Evolutionary conservation across 2,329 filamentous ascomycete species (phyloP), one percentile per base, ranked within the genome.

Genomic region (Alternaria longipes): DNA sequence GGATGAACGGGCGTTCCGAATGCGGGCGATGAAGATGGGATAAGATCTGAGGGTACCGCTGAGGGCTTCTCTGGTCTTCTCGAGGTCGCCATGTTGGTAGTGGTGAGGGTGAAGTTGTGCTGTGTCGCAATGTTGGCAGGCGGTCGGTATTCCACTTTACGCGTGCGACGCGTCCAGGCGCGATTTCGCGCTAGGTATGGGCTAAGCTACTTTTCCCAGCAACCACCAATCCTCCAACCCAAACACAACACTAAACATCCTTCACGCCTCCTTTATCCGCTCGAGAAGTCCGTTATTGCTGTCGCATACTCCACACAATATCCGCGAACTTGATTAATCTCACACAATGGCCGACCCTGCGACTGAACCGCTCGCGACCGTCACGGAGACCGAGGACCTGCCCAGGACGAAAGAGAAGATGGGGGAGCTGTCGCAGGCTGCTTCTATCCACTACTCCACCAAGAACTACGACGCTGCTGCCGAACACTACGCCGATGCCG

Each of bases 1-100:
- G 93, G 91, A 76, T 95, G 91, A 44, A 89, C 87, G 1, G 94
- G 94, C 2, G 94, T 97, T 52, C 88, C 93, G 80, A 97, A 97
- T 41, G 91, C 93, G 8, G 94, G 93, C 20, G 93, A 97, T 0
- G 93, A 97, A 0, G 94, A 97, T 5, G 92, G 92, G 62, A 95
- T 89, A 42, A 86, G 85, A 52, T 91, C 89, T 3, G 72, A 60
- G 11, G 71, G 59, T 4, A 73, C 63, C n/a, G 64, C 68, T 9
- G 72, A 69, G 22, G 76, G 73, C 63, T 76, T 74, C 4, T 74
- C 74, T 41, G 71, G 67, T 54, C 74, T 68, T 66, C 70, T 65
- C 46, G 70, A 38, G 12, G 74, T 76, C 45, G 74, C 62, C 73
- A 78, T 76, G 20, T 16, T 62, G 54, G 36, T 40, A 38, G 38